Evolutionary conservation across 2,329 filamentous ascomycete species (phyloP), one percentile per base, ranked within the genome.

Genomic region (Stachybotrys chlorohalonatus): DNA sequence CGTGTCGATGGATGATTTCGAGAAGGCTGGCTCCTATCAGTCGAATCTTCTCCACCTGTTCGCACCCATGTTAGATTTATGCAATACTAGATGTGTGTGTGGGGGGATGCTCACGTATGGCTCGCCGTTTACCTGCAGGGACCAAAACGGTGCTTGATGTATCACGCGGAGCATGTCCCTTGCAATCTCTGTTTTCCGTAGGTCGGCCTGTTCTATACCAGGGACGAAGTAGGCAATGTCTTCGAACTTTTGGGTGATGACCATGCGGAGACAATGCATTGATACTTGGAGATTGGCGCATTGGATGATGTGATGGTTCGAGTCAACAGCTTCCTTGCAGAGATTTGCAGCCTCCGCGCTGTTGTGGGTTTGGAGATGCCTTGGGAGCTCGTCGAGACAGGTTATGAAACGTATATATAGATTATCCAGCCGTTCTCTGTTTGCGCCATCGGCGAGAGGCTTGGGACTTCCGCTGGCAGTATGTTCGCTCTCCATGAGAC

Each of bases 151-250:
- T 2, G 71, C 68, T 48, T 71, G 69, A 1, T 69, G 67, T 31
- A 75, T 69, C 0, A 73, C 67, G 0, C 68, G 63, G 13, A 75
- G 46, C 67, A 75, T 73, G 48, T 74, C 71, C 11, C 70, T 63
- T 1, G 73, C 73, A 51, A 76, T 74, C 50, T 76, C 73, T 0
- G 72, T 75, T 56, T 72, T 73, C 42, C 65, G 50, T 32, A 52
- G 32, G 3, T 57, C 52, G 62, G 54, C 17, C 59, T 53, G 46
- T 53, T 54, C 55, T 1, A 30, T 51, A 5, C 39, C 36, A n/a
- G 24, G 11, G 16, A 42, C 45, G 45, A 52, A 56, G 36, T 52
- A 54, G 24, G 47, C 52, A 24, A 56, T 15, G 31, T 54, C 55
- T n/a, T 56, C 55, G 24, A 56, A 46, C 15, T 51, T 56, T 24